Evolutionary conservation across 495 filamentous ascomycete genomes (phyloP), one percentile per base, ranked within the genome.

Genomic region (Penicillium fimorum): DNA sequence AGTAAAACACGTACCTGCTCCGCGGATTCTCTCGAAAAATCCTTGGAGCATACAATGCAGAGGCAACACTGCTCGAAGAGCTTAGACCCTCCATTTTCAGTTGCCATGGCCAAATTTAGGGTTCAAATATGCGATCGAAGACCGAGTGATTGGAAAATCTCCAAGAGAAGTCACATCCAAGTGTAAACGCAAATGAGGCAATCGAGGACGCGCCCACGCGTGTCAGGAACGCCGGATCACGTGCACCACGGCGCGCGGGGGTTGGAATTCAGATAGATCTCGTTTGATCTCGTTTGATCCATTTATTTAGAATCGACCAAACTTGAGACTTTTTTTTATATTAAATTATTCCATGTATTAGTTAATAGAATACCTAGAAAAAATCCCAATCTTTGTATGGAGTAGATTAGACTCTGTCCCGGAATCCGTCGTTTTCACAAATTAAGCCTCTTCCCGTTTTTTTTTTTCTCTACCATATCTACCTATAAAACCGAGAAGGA

Each of bases 61-160:
- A 76, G 53, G 33, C 66, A 70, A 60, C 72, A 76, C 55, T 76
- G 70, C 20, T 72, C 71, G 48, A 79, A 77, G 54, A 79, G 75
- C 43, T 64, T 71, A 17, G 64, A 42, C 24, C 61, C 69, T 32
- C 65, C 68, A 5, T 68, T 60, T 35, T 53, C 53, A 25, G 60
- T 62, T 43, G 59, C 64, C 73, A 75, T 78, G 55, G 62, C 49
- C 27, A n/a, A 42, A 30, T 15, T 6, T 44, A 0, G 10, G 7
- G 12, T 20, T 20, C 5, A 15, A 25, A 1, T 32, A 47, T 47
- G 27, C 27, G 27, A 13, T 13, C 12, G 1, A 17, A 43, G 27
- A 20, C 9, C n/a, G 17, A 8, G 2, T 32, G 45, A 32, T 13
- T 47, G 45, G 17, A 32, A 32, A 47, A 47, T 22, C 27, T 25